A percentile compares a stretch with the other conserved stretches of the same genome.
Evolutionary conservation across 331 rosid genomes (phyloP).

Genomic region (Malus hybrid): DNA sequence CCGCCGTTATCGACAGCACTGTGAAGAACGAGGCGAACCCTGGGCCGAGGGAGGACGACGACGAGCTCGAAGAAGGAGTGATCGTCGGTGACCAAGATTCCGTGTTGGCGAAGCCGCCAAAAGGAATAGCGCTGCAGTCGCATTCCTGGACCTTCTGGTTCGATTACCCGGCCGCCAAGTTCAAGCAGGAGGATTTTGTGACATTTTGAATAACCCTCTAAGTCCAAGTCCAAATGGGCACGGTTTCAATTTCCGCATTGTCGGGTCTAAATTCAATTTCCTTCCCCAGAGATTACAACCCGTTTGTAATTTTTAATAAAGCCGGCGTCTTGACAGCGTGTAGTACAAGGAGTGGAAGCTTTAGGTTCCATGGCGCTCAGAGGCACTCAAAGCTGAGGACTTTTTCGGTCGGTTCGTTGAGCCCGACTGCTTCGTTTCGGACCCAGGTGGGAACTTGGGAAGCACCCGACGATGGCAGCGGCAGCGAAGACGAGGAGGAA

Average conservation of each 20-base stretch:
- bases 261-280: neutral
- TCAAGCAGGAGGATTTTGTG: no score
- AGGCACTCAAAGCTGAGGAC: conserved; percentile 17
- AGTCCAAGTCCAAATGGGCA: neutral
- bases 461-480: conserved; percentile 65
- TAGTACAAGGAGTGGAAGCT: conserved; percentile 15
- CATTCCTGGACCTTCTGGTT: no score
- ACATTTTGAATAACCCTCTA: no score
- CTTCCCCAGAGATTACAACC: neutral
- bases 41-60: no score
- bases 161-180: no score
- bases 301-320: neutral
- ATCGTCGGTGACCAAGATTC: no score
- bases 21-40: no score
- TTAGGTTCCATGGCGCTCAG: conserved; percentile 16
- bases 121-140: no score
- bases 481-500: conserved; percentile 41
- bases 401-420: conserved; percentile 18
- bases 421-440: conserved; percentile 13
- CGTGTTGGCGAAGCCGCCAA: no score
- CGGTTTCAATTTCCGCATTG: neutral
- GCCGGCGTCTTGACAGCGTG: conserved; percentile 13
- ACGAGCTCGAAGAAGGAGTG: no score
- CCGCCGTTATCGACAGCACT: no score
- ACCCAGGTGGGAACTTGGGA: conserved; percentile 55